phyloP scores from a whole-genome alignment of 768 basidiomycete genomes.

The Psilocybe cyanescens region DNA sequence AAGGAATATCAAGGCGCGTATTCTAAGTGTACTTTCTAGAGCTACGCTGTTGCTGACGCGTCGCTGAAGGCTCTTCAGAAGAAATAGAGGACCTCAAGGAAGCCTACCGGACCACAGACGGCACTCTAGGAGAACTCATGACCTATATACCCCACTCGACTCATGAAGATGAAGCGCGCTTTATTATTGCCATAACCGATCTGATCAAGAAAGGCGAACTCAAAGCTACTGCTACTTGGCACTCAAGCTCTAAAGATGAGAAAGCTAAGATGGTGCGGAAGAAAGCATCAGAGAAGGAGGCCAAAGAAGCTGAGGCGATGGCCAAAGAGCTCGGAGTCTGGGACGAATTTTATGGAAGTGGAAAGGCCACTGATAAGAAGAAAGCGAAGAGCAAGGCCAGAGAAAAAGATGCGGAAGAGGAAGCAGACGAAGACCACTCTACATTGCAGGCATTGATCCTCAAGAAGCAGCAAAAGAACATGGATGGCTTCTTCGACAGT shows the following conservation, averaged over 20 bases:
- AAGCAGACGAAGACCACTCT: constrained; percentile 64
- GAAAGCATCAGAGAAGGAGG: constrained; percentile 80
- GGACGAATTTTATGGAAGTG: constrained; percentile 90
- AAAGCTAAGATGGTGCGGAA: constrained; percentile 75
- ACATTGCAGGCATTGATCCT: constrained; percentile 82
- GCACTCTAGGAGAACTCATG: constrained; percentile 84
- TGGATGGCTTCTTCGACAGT: constrained; percentile 73
- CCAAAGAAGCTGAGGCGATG: constrained; percentile 78
- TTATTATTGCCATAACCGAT: constrained; percentile 68
- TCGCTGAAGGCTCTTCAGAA: constrained; percentile 73
- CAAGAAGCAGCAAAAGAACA: constrained; percentile 68
- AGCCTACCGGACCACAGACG: constrained; percentile 73
- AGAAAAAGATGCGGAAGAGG: constrained; percentile 38
- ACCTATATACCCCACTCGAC: constrained; percentile 85
- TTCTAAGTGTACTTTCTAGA: not conserved
- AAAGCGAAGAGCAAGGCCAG: constrained; percentile 54
- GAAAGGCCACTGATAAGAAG: constrained; percentile 65
- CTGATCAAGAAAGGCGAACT: constrained; percentile 69
- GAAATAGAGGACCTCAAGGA: constrained; percentile 79
- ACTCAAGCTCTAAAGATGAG: constrained; percentile 72
- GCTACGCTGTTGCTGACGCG: not conserved
- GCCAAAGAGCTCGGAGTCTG: constrained; percentile 91
- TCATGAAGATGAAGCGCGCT: constrained; percentile 83
- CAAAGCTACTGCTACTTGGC: constrained; percentile 63
- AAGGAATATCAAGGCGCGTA: constrained; percentile 86